Percentiles rank a stretch among this genome's conserved stretches.
Conservation (phyloP, 2,329 filamentous ascomycete species). For the Aspergillus tubingensis region DNA sequence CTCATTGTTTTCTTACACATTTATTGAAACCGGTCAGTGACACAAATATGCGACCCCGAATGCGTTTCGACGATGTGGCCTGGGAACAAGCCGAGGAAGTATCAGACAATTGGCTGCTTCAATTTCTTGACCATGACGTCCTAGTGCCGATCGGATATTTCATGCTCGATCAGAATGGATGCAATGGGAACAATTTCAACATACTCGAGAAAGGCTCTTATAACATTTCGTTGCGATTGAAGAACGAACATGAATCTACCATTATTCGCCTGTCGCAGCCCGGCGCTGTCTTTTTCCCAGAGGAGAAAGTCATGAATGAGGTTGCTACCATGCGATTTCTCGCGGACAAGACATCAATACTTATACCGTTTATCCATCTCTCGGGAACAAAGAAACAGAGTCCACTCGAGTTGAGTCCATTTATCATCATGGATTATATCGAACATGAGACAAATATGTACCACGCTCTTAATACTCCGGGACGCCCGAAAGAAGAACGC, state of each 20-base stretch:
- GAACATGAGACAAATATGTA: conserved; percentile 16
- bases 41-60: neutral
- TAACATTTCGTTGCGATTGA: neutral
- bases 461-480: conserved; percentile 19
- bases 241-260: neutral
- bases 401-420: neutral
- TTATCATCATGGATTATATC: conserved; percentile 27
- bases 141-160: neutral
- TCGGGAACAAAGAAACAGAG: neutral
- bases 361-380: neutral
- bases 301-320: neutral
- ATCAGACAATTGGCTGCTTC: neutral
- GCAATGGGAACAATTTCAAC: neutral
- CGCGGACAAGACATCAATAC: neutral
- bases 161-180: neutral
- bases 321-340: neutral
- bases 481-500: conserved; percentile 13
- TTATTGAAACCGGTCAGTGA: neutral
- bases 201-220: neutral
- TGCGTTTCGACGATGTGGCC: neutral
- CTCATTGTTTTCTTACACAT: too few species aligned
- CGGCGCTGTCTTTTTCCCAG: neutral
- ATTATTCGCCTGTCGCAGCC: neutral
- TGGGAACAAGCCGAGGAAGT: neutral
- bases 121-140: neutral